A percentile compares a stretch with the other conserved stretches of the same genome.
phyloP scores from a whole-genome alignment of 2,329 filamentous ascomycete species.

The Sporothrix curviconia region DNA sequence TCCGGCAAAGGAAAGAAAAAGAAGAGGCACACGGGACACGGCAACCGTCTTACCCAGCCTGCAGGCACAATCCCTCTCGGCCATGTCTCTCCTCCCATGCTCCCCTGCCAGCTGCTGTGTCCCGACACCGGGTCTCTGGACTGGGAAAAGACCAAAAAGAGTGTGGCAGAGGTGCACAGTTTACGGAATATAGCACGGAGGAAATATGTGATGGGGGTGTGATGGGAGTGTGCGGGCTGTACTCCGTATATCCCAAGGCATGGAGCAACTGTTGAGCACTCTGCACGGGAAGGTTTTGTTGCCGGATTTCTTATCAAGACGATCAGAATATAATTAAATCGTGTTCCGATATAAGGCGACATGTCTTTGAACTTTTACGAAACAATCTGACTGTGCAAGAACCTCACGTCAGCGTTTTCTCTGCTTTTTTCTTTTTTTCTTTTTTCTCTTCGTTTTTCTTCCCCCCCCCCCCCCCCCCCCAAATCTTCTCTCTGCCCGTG shows the following conservation, averaged over 20 bases:
- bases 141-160: background rate
- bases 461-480: background rate
- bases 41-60: background rate
- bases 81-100: background rate
- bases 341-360: too few relatives aligned
- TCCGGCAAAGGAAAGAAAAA: background rate
- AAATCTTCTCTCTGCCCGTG: background rate
- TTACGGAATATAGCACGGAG: background rate
- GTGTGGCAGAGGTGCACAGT: background rate
- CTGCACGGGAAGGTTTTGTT: too few relatives aligned
- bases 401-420: too few relatives aligned
- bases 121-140: slow-evolving; percentile 5
- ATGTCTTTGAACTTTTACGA: too few relatives aligned
- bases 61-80: background rate
- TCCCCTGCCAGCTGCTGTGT: slow-evolving; percentile 3
- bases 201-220: background rate
- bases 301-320: too few relatives aligned
- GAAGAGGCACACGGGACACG: background rate
- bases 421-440: background rate
- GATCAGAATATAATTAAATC: too few relatives aligned
- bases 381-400: too few relatives aligned
- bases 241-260: too few relatives aligned
- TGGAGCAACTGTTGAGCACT: too few relatives aligned
- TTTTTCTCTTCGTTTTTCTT: background rate
- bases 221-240: background rate